These are phyloP conservation scores for Citrus mangshanensis DNA, from an alignment of 345 rosid genomes.

Conservation along the genomic window DNA sequence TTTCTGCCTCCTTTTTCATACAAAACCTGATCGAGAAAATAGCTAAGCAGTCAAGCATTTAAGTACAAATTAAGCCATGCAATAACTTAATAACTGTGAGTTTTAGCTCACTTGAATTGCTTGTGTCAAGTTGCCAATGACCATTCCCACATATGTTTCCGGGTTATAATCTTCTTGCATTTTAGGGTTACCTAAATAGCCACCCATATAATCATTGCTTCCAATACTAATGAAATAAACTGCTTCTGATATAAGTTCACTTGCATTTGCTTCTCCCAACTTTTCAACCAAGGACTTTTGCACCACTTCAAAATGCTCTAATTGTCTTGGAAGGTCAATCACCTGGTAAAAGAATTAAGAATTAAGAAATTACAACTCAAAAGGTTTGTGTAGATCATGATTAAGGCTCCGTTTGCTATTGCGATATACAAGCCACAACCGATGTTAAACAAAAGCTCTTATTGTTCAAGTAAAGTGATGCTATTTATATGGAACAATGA, in stretches of 20 bases:
- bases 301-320: constrained; percentile 37
- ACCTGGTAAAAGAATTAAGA: constrained; percentile 15
- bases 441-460: no score
- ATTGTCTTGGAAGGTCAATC: constrained; percentile 42
- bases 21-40: constrained; percentile 23
- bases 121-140: constrained; percentile 49
- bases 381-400: neutral
- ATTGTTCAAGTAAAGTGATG: no score
- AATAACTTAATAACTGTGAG: no score
- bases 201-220: constrained; percentile 53
- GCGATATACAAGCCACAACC: no score
- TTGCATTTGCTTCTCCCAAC: constrained; percentile 30
- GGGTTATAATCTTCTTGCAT: constrained; percentile 34
- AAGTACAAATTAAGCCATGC: no score
- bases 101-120: constrained; percentile 39
- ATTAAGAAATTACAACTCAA: neutral
- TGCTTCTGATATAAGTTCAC: constrained; percentile 37
- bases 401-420: no score
- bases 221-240: constrained; percentile 55
- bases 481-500: no score
- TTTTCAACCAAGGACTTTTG: constrained; percentile 29
- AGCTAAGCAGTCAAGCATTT: neutral
- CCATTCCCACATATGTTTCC: constrained; percentile 40
- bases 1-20: constrained; percentile 50
- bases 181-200: constrained; percentile 36